A percentile compares a stretch with the other conserved stretches of the same genome.
Evolutionary conservation across 768 basidiomycete species (phyloP).

Genomic region (Lentinus brumalis): DNA sequence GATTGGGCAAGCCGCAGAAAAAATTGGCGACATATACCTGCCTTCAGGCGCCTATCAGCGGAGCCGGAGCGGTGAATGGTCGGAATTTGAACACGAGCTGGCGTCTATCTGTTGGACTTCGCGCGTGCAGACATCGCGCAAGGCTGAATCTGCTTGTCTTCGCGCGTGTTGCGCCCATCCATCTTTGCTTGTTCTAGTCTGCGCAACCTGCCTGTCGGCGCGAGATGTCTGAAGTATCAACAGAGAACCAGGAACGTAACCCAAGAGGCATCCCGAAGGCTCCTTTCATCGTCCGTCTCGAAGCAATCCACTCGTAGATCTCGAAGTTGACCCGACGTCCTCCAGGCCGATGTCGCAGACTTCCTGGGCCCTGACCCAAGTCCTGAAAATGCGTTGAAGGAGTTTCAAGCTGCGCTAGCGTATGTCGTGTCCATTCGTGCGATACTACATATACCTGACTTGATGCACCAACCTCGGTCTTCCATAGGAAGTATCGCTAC

Average conservation of each 20-base stretch:
- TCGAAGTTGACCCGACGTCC: not conserved
- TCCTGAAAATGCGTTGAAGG: slow-evolving; percentile 74
- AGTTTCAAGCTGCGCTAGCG: slow-evolving; percentile 93
- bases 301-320: not conserved
- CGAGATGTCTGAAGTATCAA: slow-evolving; percentile 13
- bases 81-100: not conserved
- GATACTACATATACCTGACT: not conserved
- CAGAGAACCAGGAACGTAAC: slow-evolving; percentile 54
- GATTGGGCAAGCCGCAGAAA: not conserved
- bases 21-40: slow-evolving; percentile 8
- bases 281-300: slow-evolving; percentile 79
- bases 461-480: not conserved
- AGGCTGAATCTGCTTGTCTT: not conserved
- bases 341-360: slow-evolving; percentile 82
- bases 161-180: not conserved
- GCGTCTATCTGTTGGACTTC: slow-evolving; percentile 5
- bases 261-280: slow-evolving; percentile 94
- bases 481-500: slow-evolving; percentile 92
- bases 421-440: slow-evolving; percentile 46
- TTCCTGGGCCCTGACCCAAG: slow-evolving; percentile 80
- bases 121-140: not conserved
- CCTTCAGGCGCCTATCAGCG: slow-evolving; percentile 8
- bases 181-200: not conserved
- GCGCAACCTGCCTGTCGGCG: too few relatives aligned
- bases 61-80: not conserved